Evolutionary conservation across 352 stramenopile genomes (phyloP), one percentile per base, ranked within the genome.

Genomic region (Elongisporangium undulatum): DNA sequence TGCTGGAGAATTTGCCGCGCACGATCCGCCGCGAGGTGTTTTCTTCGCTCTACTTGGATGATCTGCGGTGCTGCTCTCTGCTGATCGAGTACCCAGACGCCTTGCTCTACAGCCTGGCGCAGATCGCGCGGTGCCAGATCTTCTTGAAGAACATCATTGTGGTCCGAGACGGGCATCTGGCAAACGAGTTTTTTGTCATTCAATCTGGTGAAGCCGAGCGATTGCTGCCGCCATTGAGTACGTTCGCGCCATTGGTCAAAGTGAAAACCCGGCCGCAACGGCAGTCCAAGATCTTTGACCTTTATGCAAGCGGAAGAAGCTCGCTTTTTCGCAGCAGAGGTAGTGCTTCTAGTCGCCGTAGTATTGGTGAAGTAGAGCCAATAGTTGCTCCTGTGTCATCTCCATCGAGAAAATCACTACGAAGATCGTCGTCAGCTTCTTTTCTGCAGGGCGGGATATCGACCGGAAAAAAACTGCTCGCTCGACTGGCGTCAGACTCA

Each of bases 81-180:
- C 79, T 83, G 19, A 24, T 55, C 15, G 62, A 65, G 0, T 29
- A 62, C 4, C 49, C 61, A 4, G 48, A 63, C 4, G 26, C 51
- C 1, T 17, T 45, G 1, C 10, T 45, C 2, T 61, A 22, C 34
- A 21, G 8, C 0, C 17, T 74, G 20, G 10, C 63, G 26, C 62
- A 74, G 0, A 53, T 85, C 2, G 57, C 76, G 49, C 73, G 73
- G 2, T 80, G 74, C 34, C 75, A 90, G 49, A 78, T 89, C 38
- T 89, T 89, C 22, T 56, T 90, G 2, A 74, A 78, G 1, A 72
- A 79, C 19, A 71, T 87, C 23, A 74, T 82, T 9, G 66, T 90
- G 4, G 67, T 85, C 10, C 73, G 75, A n/a, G 71, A 79, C 52
- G 81, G 79, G 0, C 77, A 82, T 48, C 53, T 83, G 29, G 79